Conservation (phyloP, 305 asterid species). For the Salvia sclarea region DNA sequence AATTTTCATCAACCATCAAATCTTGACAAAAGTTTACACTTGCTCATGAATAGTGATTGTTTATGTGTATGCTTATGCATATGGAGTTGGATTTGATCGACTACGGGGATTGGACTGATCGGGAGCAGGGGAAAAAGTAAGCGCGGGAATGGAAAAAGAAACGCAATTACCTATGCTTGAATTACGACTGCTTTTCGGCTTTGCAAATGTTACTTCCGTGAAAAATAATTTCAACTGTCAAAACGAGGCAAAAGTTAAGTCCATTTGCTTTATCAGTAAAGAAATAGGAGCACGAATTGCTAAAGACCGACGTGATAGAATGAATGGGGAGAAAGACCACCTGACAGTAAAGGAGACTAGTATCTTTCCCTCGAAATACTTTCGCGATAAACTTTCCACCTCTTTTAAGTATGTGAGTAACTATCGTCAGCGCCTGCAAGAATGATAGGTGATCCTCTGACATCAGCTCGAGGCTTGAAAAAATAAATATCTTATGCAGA, state of each 20-base stretch:
- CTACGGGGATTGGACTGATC: background rate
- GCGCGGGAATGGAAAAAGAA: background rate
- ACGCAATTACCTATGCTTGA: slow-evolving; percentile 80
- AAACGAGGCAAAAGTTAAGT: slow-evolving; percentile 30
- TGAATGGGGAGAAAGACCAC: no score
- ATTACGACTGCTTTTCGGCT: slow-evolving; percentile 98
- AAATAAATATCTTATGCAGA: background rate
- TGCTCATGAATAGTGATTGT: no score
- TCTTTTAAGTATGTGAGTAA: slow-evolving; percentile 81
- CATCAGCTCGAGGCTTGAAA: slow-evolving; percentile 23
- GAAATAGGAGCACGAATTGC: background rate
- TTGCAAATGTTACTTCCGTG: slow-evolving; percentile 88
- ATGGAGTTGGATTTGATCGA: background rate
- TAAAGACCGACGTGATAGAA: slow-evolving; percentile 17
- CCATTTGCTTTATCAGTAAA: slow-evolving; percentile 13
- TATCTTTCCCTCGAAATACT: slow-evolving; percentile 95
- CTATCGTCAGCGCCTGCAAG: slow-evolving; percentile 87
- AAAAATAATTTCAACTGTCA: slow-evolving; percentile 87
- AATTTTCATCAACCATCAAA: background rate
- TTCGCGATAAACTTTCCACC: slow-evolving; percentile 96
- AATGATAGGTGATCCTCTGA: slow-evolving; percentile 33
- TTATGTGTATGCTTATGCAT: background rate
- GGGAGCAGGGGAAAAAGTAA: background rate
- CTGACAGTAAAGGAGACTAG: slow-evolving; percentile 96
- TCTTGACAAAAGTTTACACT: background rate